phyloP scores from a whole-genome alignment of 179 eudicot species.

The Vitellaria paradoxa region DNA sequence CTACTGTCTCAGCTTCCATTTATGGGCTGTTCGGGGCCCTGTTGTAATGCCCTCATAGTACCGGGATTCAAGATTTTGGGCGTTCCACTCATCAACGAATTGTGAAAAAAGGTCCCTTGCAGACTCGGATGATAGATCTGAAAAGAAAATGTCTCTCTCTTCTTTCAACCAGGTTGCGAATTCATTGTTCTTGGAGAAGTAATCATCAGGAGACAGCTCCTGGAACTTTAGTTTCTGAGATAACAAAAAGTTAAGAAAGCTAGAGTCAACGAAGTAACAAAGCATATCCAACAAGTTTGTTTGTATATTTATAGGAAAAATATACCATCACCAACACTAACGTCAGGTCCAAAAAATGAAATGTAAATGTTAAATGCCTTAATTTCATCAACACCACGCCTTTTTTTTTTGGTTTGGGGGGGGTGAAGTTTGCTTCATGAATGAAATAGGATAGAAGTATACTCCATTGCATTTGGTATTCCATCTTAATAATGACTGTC shows the following conservation, averaged over 20 bases:
- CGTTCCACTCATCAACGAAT: constrained; percentile 76
- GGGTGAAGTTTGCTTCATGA: not conserved
- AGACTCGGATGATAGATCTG: constrained; percentile 80
- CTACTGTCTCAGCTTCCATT: constrained; percentile 68
- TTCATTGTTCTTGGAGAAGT: constrained; percentile 89
- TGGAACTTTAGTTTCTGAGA: constrained; percentile 39
- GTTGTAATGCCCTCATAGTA: constrained; percentile 76
- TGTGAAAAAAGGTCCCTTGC: constrained; percentile 63
- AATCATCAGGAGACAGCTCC: constrained; percentile 69
- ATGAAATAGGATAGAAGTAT: not conserved
- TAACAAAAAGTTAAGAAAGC: not conserved
- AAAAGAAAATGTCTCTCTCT: constrained; percentile 67
- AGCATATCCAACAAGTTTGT: not conserved
- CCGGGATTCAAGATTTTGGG: constrained; percentile 48
- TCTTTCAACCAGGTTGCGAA: constrained; percentile 94
- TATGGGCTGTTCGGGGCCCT: constrained; percentile 78
- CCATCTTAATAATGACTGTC: not conserved
- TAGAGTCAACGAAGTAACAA: constrained; percentile 1
- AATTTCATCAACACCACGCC: not conserved
- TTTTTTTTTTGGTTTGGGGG: no score
- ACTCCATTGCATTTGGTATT: not conserved
- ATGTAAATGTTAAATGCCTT: not conserved
- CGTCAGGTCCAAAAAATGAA: not conserved
- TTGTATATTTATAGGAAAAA: not conserved
- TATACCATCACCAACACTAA: not conserved